Evolutionary conservation across 768 basidiomycete genomes (phyloP), one percentile per base, ranked within the genome.

Genomic region (Roridomyces roridus): DNA sequence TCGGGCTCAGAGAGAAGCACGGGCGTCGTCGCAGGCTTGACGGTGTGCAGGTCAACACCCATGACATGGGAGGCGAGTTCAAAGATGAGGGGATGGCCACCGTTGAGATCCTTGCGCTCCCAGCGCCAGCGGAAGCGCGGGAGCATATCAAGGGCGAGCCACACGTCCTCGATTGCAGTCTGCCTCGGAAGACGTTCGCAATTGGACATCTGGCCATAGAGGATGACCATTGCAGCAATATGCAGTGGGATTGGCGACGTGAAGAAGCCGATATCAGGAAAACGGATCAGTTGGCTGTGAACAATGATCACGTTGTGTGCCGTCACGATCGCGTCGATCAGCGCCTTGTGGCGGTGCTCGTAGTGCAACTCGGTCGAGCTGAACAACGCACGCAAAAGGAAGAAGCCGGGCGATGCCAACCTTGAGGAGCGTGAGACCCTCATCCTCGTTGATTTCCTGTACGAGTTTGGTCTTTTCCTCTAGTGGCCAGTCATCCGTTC

Each of bases 121-220:
- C 92, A 94, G 59, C 92, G 86, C 92, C 92, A 94, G 46, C 92
- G 86, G 82, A 94, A 90, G 28, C 87, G 87, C 3, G 92, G 92
- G 11, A 94, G 83, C 85, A 93, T 90, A 70, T 93, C 88, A 20
- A 94, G 85, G 25, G 92, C 92, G 70, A 91, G 84, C 86, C 89
- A 91, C 34, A 94, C 82, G 65, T 94, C 92, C 71, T 93, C 89
- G 25, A 91, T 75, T 35, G 88, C 91, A 35, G 84, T 82, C 52
- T 85, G 77, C 36, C 78, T 80, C 2, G 87, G 72, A 24, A 92
- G 79, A 37, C 80, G 82, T 24, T 90, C 84, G 57, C 88, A 89
- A 48, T 85, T 84, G 7, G 88, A 91, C 82, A 92, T 92, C 65
- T 89, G 89, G 1, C 92, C 92, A 67, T 88, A 94, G 18, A 94